Evolutionary conservation across 2,329 filamentous ascomycete genomes (phyloP), one percentile per base, ranked within the genome.

Genomic region (Passalora sequoiae): DNA sequence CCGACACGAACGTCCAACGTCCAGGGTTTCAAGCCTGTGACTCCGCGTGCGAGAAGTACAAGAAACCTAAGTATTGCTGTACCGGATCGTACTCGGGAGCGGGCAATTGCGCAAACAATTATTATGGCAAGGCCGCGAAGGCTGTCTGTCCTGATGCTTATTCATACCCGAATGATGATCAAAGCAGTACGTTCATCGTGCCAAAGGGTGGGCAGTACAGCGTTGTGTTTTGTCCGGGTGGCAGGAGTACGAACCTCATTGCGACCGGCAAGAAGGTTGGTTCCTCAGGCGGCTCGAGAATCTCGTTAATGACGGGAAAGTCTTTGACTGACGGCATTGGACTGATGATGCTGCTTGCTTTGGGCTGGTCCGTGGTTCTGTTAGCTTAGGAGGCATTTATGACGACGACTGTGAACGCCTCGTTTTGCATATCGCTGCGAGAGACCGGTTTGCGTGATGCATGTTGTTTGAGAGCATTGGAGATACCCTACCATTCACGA

Each of bases 91-190:
- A 83, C 65, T 72, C 82, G 57, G 74, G 75, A 28, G 75, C 83
- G 2, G 69, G 74, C 17, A 70, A 72, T 37, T 92, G 86, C 68
- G 69, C 73, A 46, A 80, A 83, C 2, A 80, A 80, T 38, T 66
- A 76, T 29, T 92, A 89, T 67, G 81, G 81, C 53, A 76, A 71
- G 46, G 71, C 72, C 8, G 84, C 85, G 40, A 92, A 94, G 69
- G 68, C 67, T 3, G 75, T 91, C 9, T 94, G 87, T 60, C 86
- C 87, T 1, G 87, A 94, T 65, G 86, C 86, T 2, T 94, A 92
- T 67, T 87, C 83, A 58, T 94, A 78, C 62, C 73, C 76, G n/a
- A 77, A 75, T 50, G 75, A 79, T 53, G 76, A 79, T 51, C 69
- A 75, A 52, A 71, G 67, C 8, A 76, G 73, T 16, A 77, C 75